Percentiles rank a stretch among this genome's conserved stretches.
phyloP scores from a whole-genome alignment of 2,329 filamentous ascomycete genomes.

The Epichloe gansuensis region DNA sequence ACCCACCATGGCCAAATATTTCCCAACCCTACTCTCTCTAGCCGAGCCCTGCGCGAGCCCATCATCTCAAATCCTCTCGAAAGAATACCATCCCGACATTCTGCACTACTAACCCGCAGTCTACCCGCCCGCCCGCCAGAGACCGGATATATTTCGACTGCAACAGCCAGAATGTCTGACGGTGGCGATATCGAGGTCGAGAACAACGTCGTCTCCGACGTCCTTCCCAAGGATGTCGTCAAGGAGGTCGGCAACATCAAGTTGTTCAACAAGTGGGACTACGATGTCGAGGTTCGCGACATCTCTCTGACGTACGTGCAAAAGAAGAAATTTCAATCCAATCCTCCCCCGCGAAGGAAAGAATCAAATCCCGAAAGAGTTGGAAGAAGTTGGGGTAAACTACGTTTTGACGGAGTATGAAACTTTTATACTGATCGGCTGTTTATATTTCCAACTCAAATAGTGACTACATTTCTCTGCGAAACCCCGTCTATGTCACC shows the following conservation, averaged over 20 bases:
- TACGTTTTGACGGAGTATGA: not conserved
- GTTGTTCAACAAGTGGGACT: slow-evolving; percentile 96
- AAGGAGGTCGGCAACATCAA: slow-evolving; percentile 84
- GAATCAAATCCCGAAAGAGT: not conserved
- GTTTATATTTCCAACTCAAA: slow-evolving; percentile 12
- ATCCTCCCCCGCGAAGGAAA: not conserved
- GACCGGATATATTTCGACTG: slow-evolving; percentile 22
- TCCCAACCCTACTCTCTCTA: slow-evolving; percentile 16
- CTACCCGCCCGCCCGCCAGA: slow-evolving; percentile 22
- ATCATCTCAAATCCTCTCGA: slow-evolving; percentile 20
- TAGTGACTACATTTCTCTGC: slow-evolving; percentile 99
- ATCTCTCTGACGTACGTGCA: slow-evolving; percentile 89
- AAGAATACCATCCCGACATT: slow-evolving; percentile 26
- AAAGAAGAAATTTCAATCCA: not conserved
- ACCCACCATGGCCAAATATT: slow-evolving; percentile 23
- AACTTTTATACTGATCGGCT: slow-evolving; percentile 19
- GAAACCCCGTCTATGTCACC: slow-evolving; percentile 95
- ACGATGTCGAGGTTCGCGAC: slow-evolving; percentile 99
- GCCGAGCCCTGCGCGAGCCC: slow-evolving; percentile 11
- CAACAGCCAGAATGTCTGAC: slow-evolving; percentile 70
- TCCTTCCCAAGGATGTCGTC: slow-evolving; percentile 87
- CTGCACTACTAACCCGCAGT: slow-evolving; percentile 25
- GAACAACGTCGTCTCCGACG: slow-evolving; percentile 58
- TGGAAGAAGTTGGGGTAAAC: not conserved
- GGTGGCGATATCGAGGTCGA: slow-evolving; percentile 88